A percentile compares a stretch with the other conserved stretches of the same genome.
Evolutionary conservation across 805 yeast species (phyloP).

Genomic region (Zygosaccharomyces bailii): DNA sequence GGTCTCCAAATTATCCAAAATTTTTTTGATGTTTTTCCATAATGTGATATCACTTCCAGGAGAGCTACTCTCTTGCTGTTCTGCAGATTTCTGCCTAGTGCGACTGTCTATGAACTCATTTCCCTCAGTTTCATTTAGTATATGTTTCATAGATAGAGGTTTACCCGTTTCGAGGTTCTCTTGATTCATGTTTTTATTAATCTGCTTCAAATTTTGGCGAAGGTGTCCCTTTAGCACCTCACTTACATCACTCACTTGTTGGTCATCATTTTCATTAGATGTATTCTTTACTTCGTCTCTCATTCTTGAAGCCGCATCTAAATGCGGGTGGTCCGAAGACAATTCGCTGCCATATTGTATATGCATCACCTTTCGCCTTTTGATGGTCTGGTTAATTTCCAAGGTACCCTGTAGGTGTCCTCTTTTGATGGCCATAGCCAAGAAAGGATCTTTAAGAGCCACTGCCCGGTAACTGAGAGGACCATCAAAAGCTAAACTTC

Average conservation of each 20-base stretch:
- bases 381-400: neutral
- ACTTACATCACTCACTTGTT: constrained; percentile 25
- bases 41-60: constrained; percentile 10
- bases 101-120: constrained; percentile 5
- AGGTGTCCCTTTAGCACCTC: constrained; percentile 34
- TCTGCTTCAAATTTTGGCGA: constrained; percentile 38
- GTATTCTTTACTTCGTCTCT: constrained; percentile 10
- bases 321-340: neutral
- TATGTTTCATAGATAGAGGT: constrained; percentile 12
- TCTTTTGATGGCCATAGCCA: constrained; percentile 21
- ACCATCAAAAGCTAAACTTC: constrained; percentile 34
- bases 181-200: constrained; percentile 15
- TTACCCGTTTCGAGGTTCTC: constrained; percentile 8
- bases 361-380: neutral
- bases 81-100: neutral
- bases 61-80: neutral
- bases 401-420: constrained; percentile 3
- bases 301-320: constrained; percentile 12
- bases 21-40: constrained; percentile 16
- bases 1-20: constrained; percentile 15
- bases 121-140: constrained; percentile 11
- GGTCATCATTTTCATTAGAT: constrained; percentile 15
- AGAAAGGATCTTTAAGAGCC: constrained; percentile 33
- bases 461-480: constrained; percentile 34
- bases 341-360: neutral